Evolutionary conservation across 164 flowering plant species (phyloP).

Genomic region (Annona cherimola): DNA sequence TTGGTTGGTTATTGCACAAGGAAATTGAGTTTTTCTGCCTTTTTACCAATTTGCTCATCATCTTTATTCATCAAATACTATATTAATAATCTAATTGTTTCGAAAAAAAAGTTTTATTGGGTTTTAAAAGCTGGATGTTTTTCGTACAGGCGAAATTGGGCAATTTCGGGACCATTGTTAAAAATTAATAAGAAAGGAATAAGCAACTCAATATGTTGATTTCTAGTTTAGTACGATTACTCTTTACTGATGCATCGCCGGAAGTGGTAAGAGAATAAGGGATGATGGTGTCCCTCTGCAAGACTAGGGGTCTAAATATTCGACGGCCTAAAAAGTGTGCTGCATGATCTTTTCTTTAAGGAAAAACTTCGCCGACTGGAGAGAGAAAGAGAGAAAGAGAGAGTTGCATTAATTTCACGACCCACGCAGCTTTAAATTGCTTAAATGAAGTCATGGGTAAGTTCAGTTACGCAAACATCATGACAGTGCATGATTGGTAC

Average conservation of each 20-base stretch:
- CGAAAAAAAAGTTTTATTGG: background rate
- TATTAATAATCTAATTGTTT: background rate
- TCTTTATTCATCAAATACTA: background rate
- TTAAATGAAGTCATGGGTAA: too few species aligned
- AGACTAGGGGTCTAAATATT: background rate
- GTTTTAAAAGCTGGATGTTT: background rate
- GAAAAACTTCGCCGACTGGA: too few species aligned
- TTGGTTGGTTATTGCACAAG: background rate
- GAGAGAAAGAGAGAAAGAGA: background rate
- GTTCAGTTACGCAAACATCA: too few species aligned
- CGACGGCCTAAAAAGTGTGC: background rate
- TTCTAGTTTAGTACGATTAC: background rate
- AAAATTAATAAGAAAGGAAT: too few species aligned
- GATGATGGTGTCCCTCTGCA: background rate
- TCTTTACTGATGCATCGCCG: background rate
- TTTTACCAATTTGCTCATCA: background rate
- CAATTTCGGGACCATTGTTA: background rate
- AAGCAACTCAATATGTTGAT: too few species aligned
- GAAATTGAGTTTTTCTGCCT: background rate
- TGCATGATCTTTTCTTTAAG: background rate
- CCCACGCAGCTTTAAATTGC: background rate
- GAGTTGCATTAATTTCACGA: background rate
- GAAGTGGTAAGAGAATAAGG: background rate
- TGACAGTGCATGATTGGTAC: too few species aligned
- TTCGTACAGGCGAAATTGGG: background rate